phyloP scores from a whole-genome alignment of 1,284 basidiomycete genomes.

The Lentinus polychrous region DNA sequence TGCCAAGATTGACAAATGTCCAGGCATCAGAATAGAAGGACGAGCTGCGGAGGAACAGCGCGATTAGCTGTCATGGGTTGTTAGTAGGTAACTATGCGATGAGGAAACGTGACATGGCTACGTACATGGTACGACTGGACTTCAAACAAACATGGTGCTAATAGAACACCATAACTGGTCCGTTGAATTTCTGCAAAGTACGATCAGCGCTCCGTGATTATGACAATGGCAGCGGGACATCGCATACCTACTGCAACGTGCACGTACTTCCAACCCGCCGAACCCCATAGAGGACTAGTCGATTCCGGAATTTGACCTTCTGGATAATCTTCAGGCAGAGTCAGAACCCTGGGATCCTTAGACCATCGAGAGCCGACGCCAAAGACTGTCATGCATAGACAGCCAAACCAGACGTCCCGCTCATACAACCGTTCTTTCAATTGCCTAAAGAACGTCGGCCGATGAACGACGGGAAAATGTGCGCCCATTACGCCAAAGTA shows the following conservation, averaged over 20 bases:
- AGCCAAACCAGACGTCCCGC: conserved; percentile 39
- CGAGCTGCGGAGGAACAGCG: conserved; percentile 4
- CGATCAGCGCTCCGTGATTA: conserved; percentile 3
- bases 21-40: conserved; percentile 23
- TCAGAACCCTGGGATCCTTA: conserved; percentile 49
- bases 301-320: conserved; percentile 13
- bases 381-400: conserved; percentile 44
- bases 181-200: conserved; percentile 4
- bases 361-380: conserved; percentile 43
- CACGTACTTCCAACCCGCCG: conserved; percentile 11
- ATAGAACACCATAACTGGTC: not conserved
- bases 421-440: conserved; percentile 34
- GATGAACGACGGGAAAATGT: conserved; percentile 43
- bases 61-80: not conserved
- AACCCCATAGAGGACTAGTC: conserved; percentile 1
- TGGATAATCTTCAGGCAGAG: conserved; percentile 16
- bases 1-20: conserved; percentile 36
- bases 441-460: conserved; percentile 37
- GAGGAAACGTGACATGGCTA: not conserved
- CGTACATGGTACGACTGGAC: conserved; percentile 6
- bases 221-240: not conserved
- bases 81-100: not conserved
- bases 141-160: conserved; percentile 6
- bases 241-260: conserved; percentile 1
- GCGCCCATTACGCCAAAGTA: conserved; percentile 40